A percentile compares a stretch with the other conserved stretches of the same genome.
phyloP scores from a whole-genome alignment of 495 filamentous ascomycete species.

The Xylaria bambusicola region DNA sequence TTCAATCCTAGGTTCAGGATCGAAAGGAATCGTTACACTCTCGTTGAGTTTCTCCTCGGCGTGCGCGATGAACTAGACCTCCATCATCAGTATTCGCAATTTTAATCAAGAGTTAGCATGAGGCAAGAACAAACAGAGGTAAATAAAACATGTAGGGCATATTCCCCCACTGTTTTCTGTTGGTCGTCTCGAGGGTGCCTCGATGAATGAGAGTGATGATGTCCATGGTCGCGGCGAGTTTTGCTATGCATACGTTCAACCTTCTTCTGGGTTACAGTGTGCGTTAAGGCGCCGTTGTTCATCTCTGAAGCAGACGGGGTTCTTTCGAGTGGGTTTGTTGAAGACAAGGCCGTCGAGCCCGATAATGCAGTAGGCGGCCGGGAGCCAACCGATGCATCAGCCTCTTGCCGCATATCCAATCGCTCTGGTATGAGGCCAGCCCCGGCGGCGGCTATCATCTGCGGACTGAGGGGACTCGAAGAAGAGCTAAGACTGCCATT shows the following conservation, averaged over 20 bases:
- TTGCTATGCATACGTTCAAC: constrained; percentile 68
- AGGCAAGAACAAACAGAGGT: constrained; percentile 65
- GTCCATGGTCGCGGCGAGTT: constrained; percentile 67
- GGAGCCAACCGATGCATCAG: constrained; percentile 38
- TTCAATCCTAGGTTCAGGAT: constrained; percentile 80
- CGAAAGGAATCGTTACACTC: constrained; percentile 71
- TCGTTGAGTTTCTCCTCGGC: constrained; percentile 92
- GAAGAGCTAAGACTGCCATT: constrained; percentile 68
- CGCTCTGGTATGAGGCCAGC: constrained; percentile 48
- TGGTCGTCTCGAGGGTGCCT: constrained; percentile 66
- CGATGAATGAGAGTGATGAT: constrained; percentile 82
- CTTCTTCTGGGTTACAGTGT: constrained; percentile 43
- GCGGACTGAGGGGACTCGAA: constrained; percentile 79
- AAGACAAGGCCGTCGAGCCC: constrained; percentile 41
- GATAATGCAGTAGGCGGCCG: constrained; percentile 46
- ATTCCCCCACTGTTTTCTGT: constrained; percentile 89
- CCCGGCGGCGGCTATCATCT: constrained; percentile 73
- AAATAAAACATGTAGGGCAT: constrained; percentile 94
- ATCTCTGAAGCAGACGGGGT: constrained; percentile 34
- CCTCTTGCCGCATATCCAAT: constrained; percentile 45
- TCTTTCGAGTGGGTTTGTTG: constrained; percentile 37
- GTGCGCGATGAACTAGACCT: constrained; percentile 65
- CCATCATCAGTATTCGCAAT: constrained; percentile 28
- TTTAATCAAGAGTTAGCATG: not conserved
- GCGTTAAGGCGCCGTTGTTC: constrained; percentile 20